Evolutionary conservation across 139 green algal genomes (phyloP), one percentile per base, ranked within the genome.

Genomic region (Auxenochlorella protothecoides): DNA sequence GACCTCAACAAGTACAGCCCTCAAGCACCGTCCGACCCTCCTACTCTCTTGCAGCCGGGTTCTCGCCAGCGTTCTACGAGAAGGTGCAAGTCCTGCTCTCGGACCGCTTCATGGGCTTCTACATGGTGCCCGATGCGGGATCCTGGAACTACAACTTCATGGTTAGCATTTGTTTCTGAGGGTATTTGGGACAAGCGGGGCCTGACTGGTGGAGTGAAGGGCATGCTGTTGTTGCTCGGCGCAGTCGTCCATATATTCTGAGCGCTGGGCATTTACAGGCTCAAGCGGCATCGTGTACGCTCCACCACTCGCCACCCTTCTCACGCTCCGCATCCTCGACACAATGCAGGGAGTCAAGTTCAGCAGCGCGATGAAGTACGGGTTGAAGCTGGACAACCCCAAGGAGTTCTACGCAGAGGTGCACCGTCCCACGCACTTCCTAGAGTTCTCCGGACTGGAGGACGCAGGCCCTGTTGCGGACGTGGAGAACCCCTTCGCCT

Each of bases 121-220:
- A 93, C 86, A 97, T 98, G 93, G 85, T 92, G 61, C 91, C 90
- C 10, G 89, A 97, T 77, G 81, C 85, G n/a, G 86, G 90, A 64
- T 82, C 71, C 70, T 99, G 95, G 95, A 99, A 99, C 80, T 99
- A 96, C 85, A 97, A 97, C 81, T 99, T 99, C 84, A 92, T 92
- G 87, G 88, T 72, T 57, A 55, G 68, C 27, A 8, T n/a, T 44
- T 44, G 27, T 44, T 44, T 44, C 27, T 44, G 27, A 44, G 27
- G 27, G 27, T 44, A 44, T 44, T 44, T 0, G 27, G 27, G 27
- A 44, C 27, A 44, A 44, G 27, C 27, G 27, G 27, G 27, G 27
- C 27, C 27, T 44, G 27, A 44, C 27, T 44, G 27, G 27, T 44
- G 27, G 27, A 44, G 27, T 44, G 1, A 44, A 44, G 27, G 27